Evolutionary conservation across 2,329 filamentous ascomycete species (phyloP).

Genomic region (Exophiala viscosa): DNA sequence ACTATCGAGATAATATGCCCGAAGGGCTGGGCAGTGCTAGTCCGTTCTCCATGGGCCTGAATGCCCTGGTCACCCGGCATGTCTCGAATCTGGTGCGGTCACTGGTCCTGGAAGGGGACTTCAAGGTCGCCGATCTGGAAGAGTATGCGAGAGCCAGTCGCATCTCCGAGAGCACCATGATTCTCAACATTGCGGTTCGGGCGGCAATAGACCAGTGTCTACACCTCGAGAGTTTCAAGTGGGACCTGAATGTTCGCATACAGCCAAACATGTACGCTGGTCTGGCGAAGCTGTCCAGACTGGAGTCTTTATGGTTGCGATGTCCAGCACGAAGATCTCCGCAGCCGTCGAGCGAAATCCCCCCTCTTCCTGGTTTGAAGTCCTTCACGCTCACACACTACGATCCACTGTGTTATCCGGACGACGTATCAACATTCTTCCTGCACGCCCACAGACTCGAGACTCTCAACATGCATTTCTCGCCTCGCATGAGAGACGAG

Average conservation of each 20-base stretch:
- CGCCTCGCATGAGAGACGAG: constrained; percentile 57
- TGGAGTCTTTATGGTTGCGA: constrained; percentile 53
- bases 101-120: constrained; percentile 53
- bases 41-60: constrained; percentile 61
- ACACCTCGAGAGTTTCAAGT: constrained; percentile 53
- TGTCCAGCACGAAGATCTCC: constrained; percentile 56
- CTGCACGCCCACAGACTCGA: constrained; percentile 52
- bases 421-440: constrained; percentile 58
- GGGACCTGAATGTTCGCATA: constrained; percentile 60
- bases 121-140: constrained; percentile 52
- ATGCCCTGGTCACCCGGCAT: constrained; percentile 57
- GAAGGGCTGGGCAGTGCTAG: constrained; percentile 61
- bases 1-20: constrained; percentile 54
- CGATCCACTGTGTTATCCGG: constrained; percentile 61
- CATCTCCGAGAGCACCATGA: constrained; percentile 62
- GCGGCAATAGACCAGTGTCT: constrained; percentile 59
- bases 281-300: constrained; percentile 46
- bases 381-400: constrained; percentile 56
- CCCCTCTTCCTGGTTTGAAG: constrained; percentile 54
- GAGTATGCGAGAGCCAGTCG: constrained; percentile 56
- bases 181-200: constrained; percentile 59
- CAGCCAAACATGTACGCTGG: constrained; percentile 57
- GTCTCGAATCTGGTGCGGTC: constrained; percentile 52
- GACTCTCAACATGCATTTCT: constrained; percentile 58
- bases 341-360: constrained; percentile 54